Percentiles rank a stretch among this genome's conserved stretches.
Conservation (phyloP, 176 grass and related monocot species). For the Panicum miliaceum region DNA sequence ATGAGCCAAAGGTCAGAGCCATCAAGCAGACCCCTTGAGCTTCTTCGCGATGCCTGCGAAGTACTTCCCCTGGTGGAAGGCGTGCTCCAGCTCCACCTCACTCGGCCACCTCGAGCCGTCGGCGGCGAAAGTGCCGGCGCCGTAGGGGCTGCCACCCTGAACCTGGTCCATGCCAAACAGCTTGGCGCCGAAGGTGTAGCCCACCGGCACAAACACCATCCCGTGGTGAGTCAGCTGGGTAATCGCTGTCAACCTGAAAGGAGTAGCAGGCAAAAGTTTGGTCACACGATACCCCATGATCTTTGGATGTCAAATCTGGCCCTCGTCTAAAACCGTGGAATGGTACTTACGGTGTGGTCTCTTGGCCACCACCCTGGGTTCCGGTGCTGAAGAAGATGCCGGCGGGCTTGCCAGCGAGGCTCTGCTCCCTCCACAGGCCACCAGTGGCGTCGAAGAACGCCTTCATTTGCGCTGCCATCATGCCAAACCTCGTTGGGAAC, state of each 20-base stretch:
- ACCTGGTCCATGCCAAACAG: constrained; percentile 92
- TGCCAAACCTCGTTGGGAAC: constrained; percentile 93
- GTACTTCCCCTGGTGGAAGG: constrained; percentile 91
- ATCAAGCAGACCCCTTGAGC: constrained; percentile 66
- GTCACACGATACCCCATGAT: neutral
- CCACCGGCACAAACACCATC: constrained; percentile 79
- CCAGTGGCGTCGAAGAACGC: constrained; percentile 87
- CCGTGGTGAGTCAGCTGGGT: constrained; percentile 88
- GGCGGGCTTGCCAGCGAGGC: constrained; percentile 87
- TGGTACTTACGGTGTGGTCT: constrained; percentile 77
- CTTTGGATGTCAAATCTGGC: neutral
- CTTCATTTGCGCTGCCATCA: constrained; percentile 95
- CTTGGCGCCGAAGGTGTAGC: constrained; percentile 88
- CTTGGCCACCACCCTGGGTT: constrained; percentile 89
- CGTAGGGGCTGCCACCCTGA: constrained; percentile 88
- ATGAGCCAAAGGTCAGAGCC: neutral
- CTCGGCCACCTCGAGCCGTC: constrained; percentile 77
- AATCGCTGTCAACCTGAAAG: constrained; percentile 69
- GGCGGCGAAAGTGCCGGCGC: constrained; percentile 74
- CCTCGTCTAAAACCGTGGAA: neutral
- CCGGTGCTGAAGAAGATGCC: constrained; percentile 93
- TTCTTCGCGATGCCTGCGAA: constrained; percentile 82
- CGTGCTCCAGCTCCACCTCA: constrained; percentile 86
- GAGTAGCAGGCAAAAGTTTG: neutral
- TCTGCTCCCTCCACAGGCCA: constrained; percentile 79